A percentile compares a stretch with the other conserved stretches of the same genome.
These are phyloP conservation scores for Gillenia trifoliata DNA, from an alignment of 306 rosid genomes.

Conservation along the genomic window DNA sequence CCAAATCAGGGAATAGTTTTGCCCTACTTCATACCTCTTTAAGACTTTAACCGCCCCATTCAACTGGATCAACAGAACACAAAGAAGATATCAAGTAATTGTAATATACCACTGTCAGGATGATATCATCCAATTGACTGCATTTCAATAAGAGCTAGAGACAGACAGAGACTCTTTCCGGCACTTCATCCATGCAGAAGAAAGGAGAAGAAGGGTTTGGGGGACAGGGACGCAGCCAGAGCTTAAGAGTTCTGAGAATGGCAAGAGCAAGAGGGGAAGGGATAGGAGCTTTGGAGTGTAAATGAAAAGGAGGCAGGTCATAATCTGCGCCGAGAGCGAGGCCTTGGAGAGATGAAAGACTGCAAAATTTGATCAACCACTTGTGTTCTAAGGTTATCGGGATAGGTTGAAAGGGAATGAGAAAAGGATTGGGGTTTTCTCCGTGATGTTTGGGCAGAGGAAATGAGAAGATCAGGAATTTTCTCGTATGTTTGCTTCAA, in stretches of 20 bases:
- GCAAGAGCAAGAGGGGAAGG: constrained; percentile 65
- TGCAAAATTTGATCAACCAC: constrained; percentile 71
- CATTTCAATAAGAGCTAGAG: constrained; percentile 54
- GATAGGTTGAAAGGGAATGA: constrained; percentile 16
- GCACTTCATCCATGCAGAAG: constrained; percentile 55
- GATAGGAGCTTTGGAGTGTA: constrained; percentile 57
- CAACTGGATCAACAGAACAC: constrained; percentile 44
- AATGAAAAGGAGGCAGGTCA: constrained; percentile 46
- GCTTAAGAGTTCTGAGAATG: constrained; percentile 46
- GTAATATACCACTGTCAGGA: constrained; percentile 57
- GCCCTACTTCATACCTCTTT: constrained; percentile 69
- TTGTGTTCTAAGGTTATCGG: constrained; percentile 38
- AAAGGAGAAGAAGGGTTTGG: constrained; percentile 59
- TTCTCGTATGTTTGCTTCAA: too few relatives aligned
- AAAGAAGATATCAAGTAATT: constrained; percentile 60
- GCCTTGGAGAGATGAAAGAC: constrained; percentile 60
- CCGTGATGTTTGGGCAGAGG: too few relatives aligned
- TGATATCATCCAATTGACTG: constrained; percentile 57
- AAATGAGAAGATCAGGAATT: too few relatives aligned
- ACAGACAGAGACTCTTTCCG: constrained; percentile 37
- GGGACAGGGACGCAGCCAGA: constrained; percentile 76
- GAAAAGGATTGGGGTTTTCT: too few relatives aligned
- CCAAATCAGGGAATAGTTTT: constrained; percentile 67
- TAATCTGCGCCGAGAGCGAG: constrained; percentile 41
- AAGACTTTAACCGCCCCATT: constrained; percentile 44